Evolutionary conservation across 2,329 filamentous ascomycete species (phyloP).

Genomic region (Chrysoporthe puriensis): DNA sequence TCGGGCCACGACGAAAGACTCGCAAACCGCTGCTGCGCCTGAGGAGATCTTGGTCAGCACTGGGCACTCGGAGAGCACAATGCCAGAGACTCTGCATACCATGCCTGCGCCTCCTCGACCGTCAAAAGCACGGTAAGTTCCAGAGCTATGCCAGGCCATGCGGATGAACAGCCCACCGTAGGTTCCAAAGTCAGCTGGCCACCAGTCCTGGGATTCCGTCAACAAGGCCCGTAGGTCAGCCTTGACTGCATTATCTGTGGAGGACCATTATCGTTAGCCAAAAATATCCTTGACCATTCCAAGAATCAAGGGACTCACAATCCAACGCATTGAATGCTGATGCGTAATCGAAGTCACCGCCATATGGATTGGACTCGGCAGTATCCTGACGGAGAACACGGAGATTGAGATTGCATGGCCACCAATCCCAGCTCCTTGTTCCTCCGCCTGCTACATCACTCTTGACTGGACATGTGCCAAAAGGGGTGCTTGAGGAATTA

Average conservation of each 20-base stretch:
- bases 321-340: slow-evolving; percentile 72
- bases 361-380: slow-evolving; percentile 62
- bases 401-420: slow-evolving; percentile 67
- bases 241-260: slow-evolving; percentile 62
- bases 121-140: slow-evolving; percentile 73
- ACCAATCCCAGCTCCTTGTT: slow-evolving; percentile 70
- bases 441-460: slow-evolving; percentile 60
- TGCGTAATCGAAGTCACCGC: slow-evolving; percentile 68
- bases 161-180: slow-evolving; percentile 77
- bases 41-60: slow-evolving; percentile 24
- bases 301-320: slow-evolving; percentile 37
- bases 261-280: not conserved
- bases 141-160: slow-evolving; percentile 76
- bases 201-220: slow-evolving; percentile 76
- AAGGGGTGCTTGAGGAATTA: slow-evolving; percentile 6
- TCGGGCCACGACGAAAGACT: slow-evolving; percentile 79
- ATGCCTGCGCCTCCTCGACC: slow-evolving; percentile 70
- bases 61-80: not conserved
- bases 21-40: slow-evolving; percentile 75
- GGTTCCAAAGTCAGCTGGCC: slow-evolving; percentile 77
- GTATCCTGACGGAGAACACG: slow-evolving; percentile 73
- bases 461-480: slow-evolving; percentile 27
- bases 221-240: slow-evolving; percentile 67
- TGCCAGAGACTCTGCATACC: slow-evolving; percentile 15
- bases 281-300: not conserved